Evolutionary conservation across 1,284 basidiomycete genomes (phyloP), one percentile per base, ranked within the genome.

Genomic region (Trichosporon coremiiforme): DNA sequence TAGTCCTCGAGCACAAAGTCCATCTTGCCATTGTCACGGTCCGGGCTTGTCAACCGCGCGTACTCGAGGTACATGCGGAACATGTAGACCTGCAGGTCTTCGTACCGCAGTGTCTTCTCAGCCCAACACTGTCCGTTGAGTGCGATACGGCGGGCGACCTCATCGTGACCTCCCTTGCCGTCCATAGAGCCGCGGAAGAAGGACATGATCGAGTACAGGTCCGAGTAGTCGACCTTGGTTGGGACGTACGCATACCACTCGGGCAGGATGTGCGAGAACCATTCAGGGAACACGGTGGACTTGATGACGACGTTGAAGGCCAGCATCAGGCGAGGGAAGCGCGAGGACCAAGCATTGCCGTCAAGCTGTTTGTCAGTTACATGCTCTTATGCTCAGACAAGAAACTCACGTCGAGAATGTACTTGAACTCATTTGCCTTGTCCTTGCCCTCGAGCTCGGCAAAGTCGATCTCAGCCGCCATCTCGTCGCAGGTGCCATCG

Each of bases 1-100:
- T 67, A 70, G 35, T 68, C 66, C 50, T 71, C 62, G 60, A 77
- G 65, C 31, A 71, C 71, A 68, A 77, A 77, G 71, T 77, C 74
- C 83, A 83, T 84, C 69, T 82, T 82, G 35, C 82, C 82, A 35
- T 79, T 83, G 67, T 87, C 86, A 70, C 87, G 76, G 76, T 87
- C 85, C 29, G 80, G 77, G 68, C 82, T 85, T 79, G 86, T 84
- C 8, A 88, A 78, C 2, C 87, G 81, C 3, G 85, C 86, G 75
- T 88, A 89, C 77, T 89, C 88, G 66, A 87, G 83, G 71, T 85
- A 86, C 68, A 86, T 73, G 41, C 85, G 76, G 80, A 82, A 84
- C 79, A 84, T 83, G 79, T 84, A 84, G 17, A 76, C 73, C 72
- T 84, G 79, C 62, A 82, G 75, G 69, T 84, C 84, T 68, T 84